Evolutionary conservation across 768 basidiomycete species (phyloP).

Genomic region (Termitomyces bulborhizus): DNA sequence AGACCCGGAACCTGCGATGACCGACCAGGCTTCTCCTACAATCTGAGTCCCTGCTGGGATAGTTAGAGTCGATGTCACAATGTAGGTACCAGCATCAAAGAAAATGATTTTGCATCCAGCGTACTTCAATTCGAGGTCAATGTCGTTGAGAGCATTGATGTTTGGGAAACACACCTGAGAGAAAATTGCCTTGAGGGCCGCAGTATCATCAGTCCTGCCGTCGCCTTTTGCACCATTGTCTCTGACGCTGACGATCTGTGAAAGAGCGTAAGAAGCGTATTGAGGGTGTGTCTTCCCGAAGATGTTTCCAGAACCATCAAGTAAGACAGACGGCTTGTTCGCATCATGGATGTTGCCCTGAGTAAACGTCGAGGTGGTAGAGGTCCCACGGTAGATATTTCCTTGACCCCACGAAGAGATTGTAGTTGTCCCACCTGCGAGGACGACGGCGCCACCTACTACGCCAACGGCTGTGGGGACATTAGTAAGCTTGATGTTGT

Average conservation of each 20-base stretch:
- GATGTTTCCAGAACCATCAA: slow-evolving; percentile 53
- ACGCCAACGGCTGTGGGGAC: slow-evolving; percentile 61
- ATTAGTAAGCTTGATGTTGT: slow-evolving; percentile 54
- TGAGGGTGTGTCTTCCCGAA: slow-evolving; percentile 63
- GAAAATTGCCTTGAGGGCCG: slow-evolving; percentile 57
- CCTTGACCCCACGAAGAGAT: slow-evolving; percentile 46
- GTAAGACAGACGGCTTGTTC: slow-evolving; percentile 48
- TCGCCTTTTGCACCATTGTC: slow-evolving; percentile 68
- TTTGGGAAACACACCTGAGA: slow-evolving; percentile 33
- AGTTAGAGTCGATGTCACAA: slow-evolving; percentile 45
- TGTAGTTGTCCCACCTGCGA: slow-evolving; percentile 54
- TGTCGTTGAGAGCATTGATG: no score
- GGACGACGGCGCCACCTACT: slow-evolving; percentile 42
- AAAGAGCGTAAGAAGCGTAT: slow-evolving; percentile 52
- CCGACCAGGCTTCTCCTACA: slow-evolving; percentile 57
- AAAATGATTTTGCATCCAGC: slow-evolving; percentile 75
- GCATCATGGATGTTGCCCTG: slow-evolving; percentile 45
- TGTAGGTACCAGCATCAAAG: slow-evolving; percentile 64
- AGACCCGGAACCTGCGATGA: slow-evolving; percentile 43
- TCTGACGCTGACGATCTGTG: slow-evolving; percentile 67
- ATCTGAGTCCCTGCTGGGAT: slow-evolving; percentile 54
- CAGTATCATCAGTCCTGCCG: slow-evolving; percentile 72
- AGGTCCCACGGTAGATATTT: slow-evolving; percentile 42
- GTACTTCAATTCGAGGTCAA: slow-evolving; percentile 33
- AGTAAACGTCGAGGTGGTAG: slow-evolving; percentile 34